phyloP scores from a whole-genome alignment of 805 yeast species.

The Isabelozyma heimii region DNA sequence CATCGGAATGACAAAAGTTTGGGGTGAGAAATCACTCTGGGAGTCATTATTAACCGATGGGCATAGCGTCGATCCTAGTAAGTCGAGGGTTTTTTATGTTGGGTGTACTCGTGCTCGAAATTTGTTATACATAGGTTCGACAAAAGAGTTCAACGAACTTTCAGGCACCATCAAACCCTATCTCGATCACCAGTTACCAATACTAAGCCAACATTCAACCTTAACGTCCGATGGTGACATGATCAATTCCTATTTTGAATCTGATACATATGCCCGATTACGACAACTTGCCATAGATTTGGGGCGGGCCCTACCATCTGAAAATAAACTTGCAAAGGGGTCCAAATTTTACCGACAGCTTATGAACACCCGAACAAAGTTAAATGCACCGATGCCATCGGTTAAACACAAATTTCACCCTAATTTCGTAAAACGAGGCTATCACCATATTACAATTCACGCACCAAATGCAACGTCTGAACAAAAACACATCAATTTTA shows the following conservation, averaged over 20 bases:
- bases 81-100: conserved; percentile 53
- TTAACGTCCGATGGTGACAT: background rate
- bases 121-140: conserved; percentile 35
- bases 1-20: conserved; percentile 7
- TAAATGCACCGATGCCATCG: background rate
- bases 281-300: background rate
- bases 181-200: conserved; percentile 12
- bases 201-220: background rate
- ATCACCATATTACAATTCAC: background rate
- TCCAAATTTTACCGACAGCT: background rate
- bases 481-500: background rate
- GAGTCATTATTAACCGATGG: conserved; percentile 11
- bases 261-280: background rate
- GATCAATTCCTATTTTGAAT: background rate
- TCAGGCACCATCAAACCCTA: conserved; percentile 2
- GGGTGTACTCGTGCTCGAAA: conserved; percentile 63
- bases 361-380: background rate
- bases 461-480: background rate
- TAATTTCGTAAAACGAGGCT: background rate
- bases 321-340: background rate
- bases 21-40: background rate
- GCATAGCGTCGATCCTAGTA: conserved; percentile 16
- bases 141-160: conserved; percentile 3
- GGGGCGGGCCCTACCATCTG: background rate
- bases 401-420: background rate